Evolutionary conservation across 148 eudicot genomes (phyloP), one percentile per base, ranked within the genome.

Genomic region (Cornus florida): DNA sequence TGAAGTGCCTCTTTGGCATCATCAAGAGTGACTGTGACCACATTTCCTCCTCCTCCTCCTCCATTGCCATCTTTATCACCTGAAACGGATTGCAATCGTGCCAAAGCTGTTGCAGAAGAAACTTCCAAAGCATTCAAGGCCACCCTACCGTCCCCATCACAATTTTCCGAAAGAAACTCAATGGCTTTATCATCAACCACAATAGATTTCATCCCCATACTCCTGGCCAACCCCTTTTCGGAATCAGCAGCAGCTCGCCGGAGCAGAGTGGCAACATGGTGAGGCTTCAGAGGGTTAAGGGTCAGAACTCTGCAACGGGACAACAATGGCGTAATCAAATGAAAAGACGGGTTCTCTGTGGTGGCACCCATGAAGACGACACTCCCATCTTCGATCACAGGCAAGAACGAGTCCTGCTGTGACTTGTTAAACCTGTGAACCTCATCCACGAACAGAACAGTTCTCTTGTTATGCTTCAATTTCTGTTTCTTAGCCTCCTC

Each of bases 311-410:
- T 83, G 77, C 97, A 91, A 73, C 97, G 89, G 43, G 97, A 93
- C 83, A 95, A 81, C 80, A 95, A 80, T 1, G 98, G 97, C 3
- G 96, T 93, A 39, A 90, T 90, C 86, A 95, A 82, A 86, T 95
- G 98, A 50, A 95, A 95, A 1, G 97, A 93, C 0, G 98, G 98
- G 79, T 95, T 95, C 78, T 95, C 98, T 2, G 98, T 95, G 14
- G 98, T 95, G 6, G 97, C 98, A 3, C 96, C 98, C 73, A 95
- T 79, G 67, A 95, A 95, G 23, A 95, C 91, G 50, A 95, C 84
- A 72, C 92, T 93, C 0, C 98, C 98, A 71, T 95, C 97, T 71
- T 95, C 98, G 78, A 95, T 95, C 19, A 93, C 93, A 69, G 98
- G 98, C 83, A 95, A 83, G 82, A 95, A 91, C 0, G 94, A 90